Evolutionary conservation across 352 stramenopile species (phyloP).

Genomic region (Phytophthora boehmeriae): DNA sequence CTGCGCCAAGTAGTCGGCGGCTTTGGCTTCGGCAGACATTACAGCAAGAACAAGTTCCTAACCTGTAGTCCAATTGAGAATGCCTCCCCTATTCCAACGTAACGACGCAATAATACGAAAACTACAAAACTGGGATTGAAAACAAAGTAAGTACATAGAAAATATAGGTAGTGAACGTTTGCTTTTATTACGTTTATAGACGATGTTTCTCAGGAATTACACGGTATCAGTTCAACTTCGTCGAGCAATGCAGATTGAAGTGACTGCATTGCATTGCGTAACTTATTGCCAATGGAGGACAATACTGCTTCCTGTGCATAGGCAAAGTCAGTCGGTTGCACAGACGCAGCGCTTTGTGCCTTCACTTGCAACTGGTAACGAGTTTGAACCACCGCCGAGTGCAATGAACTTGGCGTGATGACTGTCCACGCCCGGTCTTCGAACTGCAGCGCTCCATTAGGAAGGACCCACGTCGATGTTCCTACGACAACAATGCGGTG

Average conservation of each 20-base stretch:
- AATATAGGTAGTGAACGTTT: no score
- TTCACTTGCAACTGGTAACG: constrained; percentile 21
- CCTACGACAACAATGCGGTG: constrained; percentile 21
- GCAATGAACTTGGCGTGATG: constrained; percentile 11
- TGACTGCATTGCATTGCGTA: constrained; percentile 15
- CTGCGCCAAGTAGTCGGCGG: constrained; percentile 79
- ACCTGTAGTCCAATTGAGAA: neutral
- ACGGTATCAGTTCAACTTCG: constrained; percentile 3
- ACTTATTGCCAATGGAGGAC: constrained; percentile 11
- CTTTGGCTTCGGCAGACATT: constrained; percentile 82
- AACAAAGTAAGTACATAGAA: neutral
- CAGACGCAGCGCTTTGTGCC: neutral
- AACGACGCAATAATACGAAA: neutral
- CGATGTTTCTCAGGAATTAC: no score
- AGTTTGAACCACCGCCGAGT: constrained; percentile 16
- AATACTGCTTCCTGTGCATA: constrained; percentile 6
- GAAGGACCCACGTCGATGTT: constrained; percentile 14
- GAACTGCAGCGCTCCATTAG: constrained; percentile 19
- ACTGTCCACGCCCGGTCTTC: constrained; percentile 24
- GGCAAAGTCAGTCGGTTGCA: constrained; percentile 8
- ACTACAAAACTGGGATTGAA: neutral
- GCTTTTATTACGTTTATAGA: no score
- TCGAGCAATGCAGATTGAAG: constrained; percentile 7
- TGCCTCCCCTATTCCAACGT: neutral
- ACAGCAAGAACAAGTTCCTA: neutral